Conservation (phyloP, 495 filamentous ascomycete genomes). For the Neurospora sp. region DNA sequence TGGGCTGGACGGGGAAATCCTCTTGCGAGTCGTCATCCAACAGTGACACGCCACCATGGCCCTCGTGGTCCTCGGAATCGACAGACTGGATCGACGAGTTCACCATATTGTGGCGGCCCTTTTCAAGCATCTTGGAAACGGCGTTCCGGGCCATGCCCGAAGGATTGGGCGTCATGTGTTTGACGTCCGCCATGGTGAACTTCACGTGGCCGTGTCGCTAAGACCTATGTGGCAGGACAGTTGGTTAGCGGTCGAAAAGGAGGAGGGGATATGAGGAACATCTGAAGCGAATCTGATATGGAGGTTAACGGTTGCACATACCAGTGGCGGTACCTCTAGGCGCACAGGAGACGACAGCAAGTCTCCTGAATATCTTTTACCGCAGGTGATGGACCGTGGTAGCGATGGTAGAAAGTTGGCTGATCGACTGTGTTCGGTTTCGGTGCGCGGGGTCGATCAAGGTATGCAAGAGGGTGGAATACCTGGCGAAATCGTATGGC, state of each 20-base stretch:
- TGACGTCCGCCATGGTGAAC: not conserved
- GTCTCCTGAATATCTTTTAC: not conserved
- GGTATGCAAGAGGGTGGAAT: not conserved
- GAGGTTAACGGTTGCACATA: not conserved
- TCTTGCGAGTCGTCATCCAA: not conserved
- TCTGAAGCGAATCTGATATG: not conserved
- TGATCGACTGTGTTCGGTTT: not conserved
- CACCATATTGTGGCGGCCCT: not conserved
- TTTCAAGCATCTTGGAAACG: not conserved
- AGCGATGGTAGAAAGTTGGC: not conserved
- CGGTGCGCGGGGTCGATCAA: not conserved
- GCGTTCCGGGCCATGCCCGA: not conserved
- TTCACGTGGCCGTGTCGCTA: not conserved
- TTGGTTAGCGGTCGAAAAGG: not conserved
- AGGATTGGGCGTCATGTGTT: not conserved
- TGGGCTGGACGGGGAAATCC: not conserved
- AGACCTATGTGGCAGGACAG: not conserved
- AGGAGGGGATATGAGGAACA: not conserved
- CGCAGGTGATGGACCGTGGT: not conserved
- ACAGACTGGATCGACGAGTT: not conserved
- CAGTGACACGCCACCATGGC: conserved; percentile 1
- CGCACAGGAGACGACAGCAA: not conserved
- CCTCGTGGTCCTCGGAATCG: conserved; percentile 5
- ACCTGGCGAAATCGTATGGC: not conserved
- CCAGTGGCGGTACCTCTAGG: not conserved